Evolutionary conservation across 805 yeast species (phyloP), one percentile per base, ranked within the genome.

Genomic region (Scheffersomyces lignosus): DNA sequence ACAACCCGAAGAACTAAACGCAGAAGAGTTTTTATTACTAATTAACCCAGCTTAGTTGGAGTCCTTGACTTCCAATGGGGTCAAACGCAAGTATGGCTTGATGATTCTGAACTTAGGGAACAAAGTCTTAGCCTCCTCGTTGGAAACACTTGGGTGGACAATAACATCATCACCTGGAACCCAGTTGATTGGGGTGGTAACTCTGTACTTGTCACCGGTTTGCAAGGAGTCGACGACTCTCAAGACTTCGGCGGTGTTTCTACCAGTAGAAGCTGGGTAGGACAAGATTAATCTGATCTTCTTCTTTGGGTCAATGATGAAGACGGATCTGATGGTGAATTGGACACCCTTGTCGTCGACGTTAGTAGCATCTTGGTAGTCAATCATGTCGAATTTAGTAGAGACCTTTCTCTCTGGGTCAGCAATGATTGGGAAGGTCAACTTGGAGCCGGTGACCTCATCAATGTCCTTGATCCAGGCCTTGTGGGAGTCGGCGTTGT

Each of bases 111-210:
- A 87, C 47, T 82, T 80, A 49, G 96, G 96, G 68, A 86, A 89
- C 70, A 87, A 86, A 54, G 78, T 77, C 71, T 80, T 76, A 36
- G 73, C 75, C 52, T 67, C 73, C 57, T 77, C 91, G 61, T 87
- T 84, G 40, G 83, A 74, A 38, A 90, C 86, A 31, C 83, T 66
- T 48, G 96, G 95, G 58, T 95, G 96, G 46, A 90, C 85, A 61
- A 89, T 89, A 40, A 90, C 96, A 60, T 89, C 96, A 54, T 87
- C 78, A 49, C 96, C 96, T 37, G 76, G 81, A 40, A 73, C 75
- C 97, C 97, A 89, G 78, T 90, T 80, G 59, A 87, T 85, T 43
- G 96, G 96, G 30, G 96, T 89, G 44, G 87, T 93, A 48, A 89
- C 77, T 56, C 91, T 87, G 66, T 78, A 71, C 59, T 77, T 74